Conservation (phyloP, 495 filamentous ascomycete genomes). For the Penicillium steckii region DNA sequence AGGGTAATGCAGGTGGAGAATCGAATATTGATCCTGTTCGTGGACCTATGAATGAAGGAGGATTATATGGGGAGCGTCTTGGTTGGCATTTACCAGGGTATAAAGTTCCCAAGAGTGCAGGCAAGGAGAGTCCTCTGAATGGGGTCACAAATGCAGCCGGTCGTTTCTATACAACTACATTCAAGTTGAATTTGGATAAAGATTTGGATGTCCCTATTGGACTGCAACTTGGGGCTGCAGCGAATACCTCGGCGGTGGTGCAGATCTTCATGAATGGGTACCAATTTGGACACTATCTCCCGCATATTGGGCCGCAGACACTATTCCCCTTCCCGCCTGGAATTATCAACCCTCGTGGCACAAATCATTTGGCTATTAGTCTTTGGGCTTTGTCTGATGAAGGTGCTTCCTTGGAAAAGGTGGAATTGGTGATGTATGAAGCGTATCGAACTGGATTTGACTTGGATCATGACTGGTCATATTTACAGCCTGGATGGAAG, state of each 20-base stretch:
- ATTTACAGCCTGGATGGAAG: constrained; percentile 43
- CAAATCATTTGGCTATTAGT: constrained; percentile 46
- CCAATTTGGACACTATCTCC: constrained; percentile 49
- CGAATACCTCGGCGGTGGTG: constrained; percentile 26
- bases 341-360: constrained; percentile 43
- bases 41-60: constrained; percentile 74
- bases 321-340: constrained; percentile 49
- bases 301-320: constrained; percentile 51
- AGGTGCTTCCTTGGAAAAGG: constrained; percentile 32
- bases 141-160: constrained; percentile 53
- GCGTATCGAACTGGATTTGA: constrained; percentile 43
- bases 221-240: constrained; percentile 27
- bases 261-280: constrained; percentile 45
- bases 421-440: constrained; percentile 35
- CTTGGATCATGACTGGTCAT: constrained; percentile 43
- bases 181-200: constrained; percentile 50
- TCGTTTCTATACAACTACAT: constrained; percentile 56
- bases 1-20: constrained; percentile 72
- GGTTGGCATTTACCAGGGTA: constrained; percentile 66
- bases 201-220: constrained; percentile 43
- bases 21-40: constrained; percentile 60
- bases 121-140: constrained; percentile 37
- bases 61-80: constrained; percentile 61
- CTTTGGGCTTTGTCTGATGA: constrained; percentile 46
- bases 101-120: constrained; percentile 39